Evolutionary conservation across 2,329 filamentous ascomycete genomes (phyloP).

Genomic region (Botrytis tulipae): DNA sequence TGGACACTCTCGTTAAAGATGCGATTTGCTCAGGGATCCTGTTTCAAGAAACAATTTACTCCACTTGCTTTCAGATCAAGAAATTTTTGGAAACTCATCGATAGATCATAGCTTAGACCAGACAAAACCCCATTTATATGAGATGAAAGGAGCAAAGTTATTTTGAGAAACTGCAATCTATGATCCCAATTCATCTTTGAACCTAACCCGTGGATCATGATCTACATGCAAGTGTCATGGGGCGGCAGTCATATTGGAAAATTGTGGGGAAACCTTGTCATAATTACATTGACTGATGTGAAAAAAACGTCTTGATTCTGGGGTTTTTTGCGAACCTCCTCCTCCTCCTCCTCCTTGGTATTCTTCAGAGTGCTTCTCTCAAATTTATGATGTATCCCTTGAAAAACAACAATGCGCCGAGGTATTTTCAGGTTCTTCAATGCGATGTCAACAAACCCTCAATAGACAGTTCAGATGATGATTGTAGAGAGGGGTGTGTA

Average conservation of each 20-base stretch:
- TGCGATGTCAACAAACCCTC: neutral
- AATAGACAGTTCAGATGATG: neutral
- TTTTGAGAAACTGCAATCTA: neutral
- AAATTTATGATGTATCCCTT: neutral
- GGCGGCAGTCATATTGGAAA: neutral
- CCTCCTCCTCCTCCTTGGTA: neutral
- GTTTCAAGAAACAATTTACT: neutral
- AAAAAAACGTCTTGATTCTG: neutral
- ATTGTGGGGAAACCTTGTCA: slow-evolving; percentile 2
- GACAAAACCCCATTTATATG: neutral
- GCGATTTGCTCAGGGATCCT: neutral
- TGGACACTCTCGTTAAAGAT: neutral
- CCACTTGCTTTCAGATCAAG: neutral
- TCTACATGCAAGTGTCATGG: neutral
- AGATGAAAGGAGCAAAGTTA: neutral
- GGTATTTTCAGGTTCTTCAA: neutral
- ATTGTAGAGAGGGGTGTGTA: neutral
- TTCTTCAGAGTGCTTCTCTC: neutral
- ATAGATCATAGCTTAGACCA: neutral
- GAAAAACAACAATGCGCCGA: neutral
- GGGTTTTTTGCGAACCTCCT: neutral
- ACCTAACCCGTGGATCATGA: neutral
- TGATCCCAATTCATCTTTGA: neutral
- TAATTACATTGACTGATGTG: neutral
- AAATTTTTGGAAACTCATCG: neutral